phyloP scores from a whole-genome alignment of 164 flowering plant genomes.

The Houttuynia cordata region DNA sequence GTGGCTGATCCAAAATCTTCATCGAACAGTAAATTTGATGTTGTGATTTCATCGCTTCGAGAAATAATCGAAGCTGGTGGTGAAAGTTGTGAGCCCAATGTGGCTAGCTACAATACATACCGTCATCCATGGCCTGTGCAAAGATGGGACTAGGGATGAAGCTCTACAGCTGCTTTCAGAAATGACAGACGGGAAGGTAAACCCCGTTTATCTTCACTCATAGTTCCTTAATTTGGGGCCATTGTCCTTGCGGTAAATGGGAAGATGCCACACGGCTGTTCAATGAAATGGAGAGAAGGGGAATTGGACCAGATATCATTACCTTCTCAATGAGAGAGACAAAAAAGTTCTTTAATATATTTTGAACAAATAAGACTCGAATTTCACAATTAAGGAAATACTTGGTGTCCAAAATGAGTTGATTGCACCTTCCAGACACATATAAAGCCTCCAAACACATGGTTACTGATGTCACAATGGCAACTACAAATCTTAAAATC shows the following conservation, averaged over 20 bases:
- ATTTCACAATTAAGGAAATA: too few species aligned
- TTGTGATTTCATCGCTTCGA: too few species aligned
- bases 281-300: conserved; percentile 41
- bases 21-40: too few species aligned
- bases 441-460: too few species aligned
- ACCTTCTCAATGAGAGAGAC: conserved; percentile 15
- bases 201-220: conserved; percentile 63
- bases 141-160: conserved; percentile 34
- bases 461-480: too few species aligned
- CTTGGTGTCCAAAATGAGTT: too few species aligned
- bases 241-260: conserved; percentile 62
- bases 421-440: too few species aligned
- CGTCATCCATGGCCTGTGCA: conserved; percentile 53
- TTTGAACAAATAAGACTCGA: too few species aligned
- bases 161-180: conserved; percentile 29
- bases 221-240: conserved; percentile 65
- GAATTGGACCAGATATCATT: conserved; percentile 61
- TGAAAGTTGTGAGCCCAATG: conserved; percentile 54
- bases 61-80: too few species aligned
- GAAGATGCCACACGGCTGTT: conserved; percentile 41
- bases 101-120: conserved; percentile 65
- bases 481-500: too few species aligned
- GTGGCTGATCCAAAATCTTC: too few species aligned
- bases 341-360: too few species aligned
- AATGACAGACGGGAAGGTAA: conserved; percentile 36